These are phyloP conservation scores for Lagenidium giganteum DNA, from an alignment of 352 stramenopile genomes.

Conservation along the genomic window DNA sequence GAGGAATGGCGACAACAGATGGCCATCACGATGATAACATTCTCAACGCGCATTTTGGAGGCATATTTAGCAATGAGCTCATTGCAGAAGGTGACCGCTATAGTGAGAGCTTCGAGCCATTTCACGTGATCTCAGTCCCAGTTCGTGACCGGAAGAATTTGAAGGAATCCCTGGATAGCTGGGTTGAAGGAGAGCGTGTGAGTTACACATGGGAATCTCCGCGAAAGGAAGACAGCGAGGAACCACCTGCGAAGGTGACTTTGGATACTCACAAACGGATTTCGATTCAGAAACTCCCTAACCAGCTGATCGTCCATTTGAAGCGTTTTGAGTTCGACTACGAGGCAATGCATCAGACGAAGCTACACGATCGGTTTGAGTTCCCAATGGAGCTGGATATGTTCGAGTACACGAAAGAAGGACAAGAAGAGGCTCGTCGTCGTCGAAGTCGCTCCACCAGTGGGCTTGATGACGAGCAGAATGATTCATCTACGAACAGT, in stretches of 20 bases:
- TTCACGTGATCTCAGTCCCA: conserved; percentile 88
- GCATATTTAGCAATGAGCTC: conserved; percentile 90
- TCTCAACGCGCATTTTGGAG: conserved; percentile 84
- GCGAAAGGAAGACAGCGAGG: conserved; percentile 16
- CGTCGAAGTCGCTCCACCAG: conserved; percentile 15
- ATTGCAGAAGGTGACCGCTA: conserved; percentile 83
- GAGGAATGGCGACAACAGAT: conserved; percentile 20
- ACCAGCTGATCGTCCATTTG: conserved; percentile 91
- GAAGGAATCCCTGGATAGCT: conserved; percentile 79
- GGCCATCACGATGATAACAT: conserved; percentile 61
- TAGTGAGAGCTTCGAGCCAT: conserved; percentile 86
- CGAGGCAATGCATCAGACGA: conserved; percentile 91
- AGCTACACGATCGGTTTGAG: conserved; percentile 93
- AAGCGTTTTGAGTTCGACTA: conserved; percentile 97
- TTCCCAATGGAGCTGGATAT: conserved; percentile 90
- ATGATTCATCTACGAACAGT: conserved; percentile 9
- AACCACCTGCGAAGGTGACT: conserved; percentile 72
- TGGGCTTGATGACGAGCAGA: conserved; percentile 1
- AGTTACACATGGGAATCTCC: conserved; percentile 87
- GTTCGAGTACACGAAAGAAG: conserved; percentile 87
- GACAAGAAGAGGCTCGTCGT: conserved; percentile 57
- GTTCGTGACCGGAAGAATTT: conserved; percentile 86
- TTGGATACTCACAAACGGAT: conserved; percentile 88
- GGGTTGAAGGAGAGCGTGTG: conserved; percentile 87
- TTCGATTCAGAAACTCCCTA: conserved; percentile 84